These are phyloP conservation scores for Crithidia expoeki DNA, from an alignment of 208 protist genomes.

Conservation along the genomic window DNA sequence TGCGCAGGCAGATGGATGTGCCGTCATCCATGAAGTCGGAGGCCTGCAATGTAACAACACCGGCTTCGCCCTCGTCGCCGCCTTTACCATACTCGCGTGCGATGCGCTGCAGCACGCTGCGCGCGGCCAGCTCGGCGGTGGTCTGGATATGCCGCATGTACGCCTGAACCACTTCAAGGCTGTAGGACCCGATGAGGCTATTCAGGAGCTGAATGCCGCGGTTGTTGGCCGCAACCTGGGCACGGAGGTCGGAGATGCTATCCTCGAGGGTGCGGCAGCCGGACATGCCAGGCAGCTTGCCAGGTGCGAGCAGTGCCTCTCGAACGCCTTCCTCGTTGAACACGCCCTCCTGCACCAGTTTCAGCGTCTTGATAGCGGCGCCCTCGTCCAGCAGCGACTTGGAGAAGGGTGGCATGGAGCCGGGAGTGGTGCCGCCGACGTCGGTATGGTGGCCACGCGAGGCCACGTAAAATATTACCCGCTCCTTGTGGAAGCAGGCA, in stretches of 20 bases:
- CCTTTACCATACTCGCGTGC: constrained; percentile 37
- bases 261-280: constrained; percentile 89
- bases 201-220: constrained; percentile 91
- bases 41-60: constrained; percentile 27
- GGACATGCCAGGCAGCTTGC: constrained; percentile 64
- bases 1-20: constrained; percentile 78
- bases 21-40: constrained; percentile 96
- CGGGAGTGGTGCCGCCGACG: constrained; percentile 95
- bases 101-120: constrained; percentile 83
- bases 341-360: constrained; percentile 84
- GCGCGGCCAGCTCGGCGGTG: constrained; percentile 90
- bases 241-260: constrained; percentile 93
- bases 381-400: constrained; percentile 93
- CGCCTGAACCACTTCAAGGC: constrained; percentile 86
- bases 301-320: constrained; percentile 74
- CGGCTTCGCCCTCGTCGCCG: constrained; percentile 20
- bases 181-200: constrained; percentile 89
- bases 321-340: constrained; percentile 92
- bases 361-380: constrained; percentile 91
- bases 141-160: constrained; percentile 96
- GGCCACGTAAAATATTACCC: constrained; percentile 93
- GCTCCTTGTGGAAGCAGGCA: constrained; percentile 76
- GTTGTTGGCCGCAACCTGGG: constrained; percentile 94
- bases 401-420: constrained; percentile 96
- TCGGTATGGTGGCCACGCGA: constrained; percentile 96